phyloP scores from a whole-genome alignment of 441 rosid species.

The Codiaeum variegatum region DNA sequence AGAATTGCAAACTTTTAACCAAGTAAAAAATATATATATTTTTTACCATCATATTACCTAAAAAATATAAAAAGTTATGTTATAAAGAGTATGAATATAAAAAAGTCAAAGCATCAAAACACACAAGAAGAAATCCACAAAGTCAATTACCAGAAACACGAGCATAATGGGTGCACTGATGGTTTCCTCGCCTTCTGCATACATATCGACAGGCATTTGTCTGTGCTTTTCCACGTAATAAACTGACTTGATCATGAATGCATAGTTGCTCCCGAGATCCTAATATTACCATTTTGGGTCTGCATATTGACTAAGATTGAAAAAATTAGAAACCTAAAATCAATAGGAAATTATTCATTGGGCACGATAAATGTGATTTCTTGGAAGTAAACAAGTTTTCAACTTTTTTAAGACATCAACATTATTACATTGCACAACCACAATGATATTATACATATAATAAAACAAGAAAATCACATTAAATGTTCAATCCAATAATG shows the following conservation, averaged over 20 bases:
- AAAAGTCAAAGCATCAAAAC: not conserved
- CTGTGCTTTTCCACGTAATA: slow-evolving; percentile 84
- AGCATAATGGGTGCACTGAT: slow-evolving; percentile 53
- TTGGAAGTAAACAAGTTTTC: not conserved
- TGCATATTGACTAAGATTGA: slow-evolving; percentile 31
- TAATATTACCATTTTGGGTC: slow-evolving; percentile 92
- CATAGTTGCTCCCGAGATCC: slow-evolving; percentile 98
- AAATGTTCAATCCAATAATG: not conserved
- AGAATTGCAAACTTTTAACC: not conserved
- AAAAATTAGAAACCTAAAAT: slow-evolving; percentile 10
- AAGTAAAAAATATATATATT: not conserved
- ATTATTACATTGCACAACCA: not conserved
- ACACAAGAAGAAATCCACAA: not conserved
- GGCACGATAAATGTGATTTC: not conserved
- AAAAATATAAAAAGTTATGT: not conserved
- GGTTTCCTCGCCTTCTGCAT: slow-evolving; percentile 59
- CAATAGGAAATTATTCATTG: not conserved
- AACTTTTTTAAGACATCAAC: too few relatives aligned
- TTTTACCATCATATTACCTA: not conserved
- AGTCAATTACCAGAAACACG: slow-evolving; percentile 48
- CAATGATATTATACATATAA: not conserved
- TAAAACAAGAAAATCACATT: not conserved
- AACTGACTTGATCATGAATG: slow-evolving; percentile 78
- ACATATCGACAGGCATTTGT: slow-evolving; percentile 72
- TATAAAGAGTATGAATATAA: not conserved